Percentiles rank a stretch among this genome's conserved stretches.
Evolutionary conservation across 768 basidiomycete species (phyloP).

Genomic region (Royoungia palumana): DNA sequence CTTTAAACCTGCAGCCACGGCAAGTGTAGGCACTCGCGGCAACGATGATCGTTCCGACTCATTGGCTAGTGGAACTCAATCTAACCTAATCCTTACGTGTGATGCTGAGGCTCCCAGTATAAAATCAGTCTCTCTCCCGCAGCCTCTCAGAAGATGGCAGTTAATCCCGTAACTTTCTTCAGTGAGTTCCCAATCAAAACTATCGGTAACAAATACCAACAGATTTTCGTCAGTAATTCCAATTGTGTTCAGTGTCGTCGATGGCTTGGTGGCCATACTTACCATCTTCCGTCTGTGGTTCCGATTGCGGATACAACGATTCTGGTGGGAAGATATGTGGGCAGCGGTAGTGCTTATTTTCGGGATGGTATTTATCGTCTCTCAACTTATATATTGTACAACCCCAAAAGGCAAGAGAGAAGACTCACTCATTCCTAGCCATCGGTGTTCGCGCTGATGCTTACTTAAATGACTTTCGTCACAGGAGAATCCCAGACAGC

Average conservation of each 20-base stretch:
- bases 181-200: neutral
- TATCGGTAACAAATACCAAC: neutral
- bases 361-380: neutral
- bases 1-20: too few species aligned
- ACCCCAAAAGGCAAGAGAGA: neutral
- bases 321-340: conserved; percentile 6
- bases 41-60: too few species aligned
- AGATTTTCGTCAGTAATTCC: neutral
- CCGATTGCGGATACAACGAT: neutral
- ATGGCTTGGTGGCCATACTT: neutral
- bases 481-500: neutral
- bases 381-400: neutral
- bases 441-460: neutral
- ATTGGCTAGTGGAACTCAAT: too few species aligned
- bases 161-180: neutral
- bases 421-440: neutral
- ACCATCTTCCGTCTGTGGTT: neutral
- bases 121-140: too few species aligned
- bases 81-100: too few species aligned
- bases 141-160: too few species aligned
- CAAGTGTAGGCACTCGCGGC: too few species aligned
- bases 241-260: neutral
- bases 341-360: neutral
- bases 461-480: too few species aligned
- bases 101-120: too few species aligned